Conservation (phyloP, 2,329 filamentous ascomycete genomes). For the Talaromyces piceae region DNA sequence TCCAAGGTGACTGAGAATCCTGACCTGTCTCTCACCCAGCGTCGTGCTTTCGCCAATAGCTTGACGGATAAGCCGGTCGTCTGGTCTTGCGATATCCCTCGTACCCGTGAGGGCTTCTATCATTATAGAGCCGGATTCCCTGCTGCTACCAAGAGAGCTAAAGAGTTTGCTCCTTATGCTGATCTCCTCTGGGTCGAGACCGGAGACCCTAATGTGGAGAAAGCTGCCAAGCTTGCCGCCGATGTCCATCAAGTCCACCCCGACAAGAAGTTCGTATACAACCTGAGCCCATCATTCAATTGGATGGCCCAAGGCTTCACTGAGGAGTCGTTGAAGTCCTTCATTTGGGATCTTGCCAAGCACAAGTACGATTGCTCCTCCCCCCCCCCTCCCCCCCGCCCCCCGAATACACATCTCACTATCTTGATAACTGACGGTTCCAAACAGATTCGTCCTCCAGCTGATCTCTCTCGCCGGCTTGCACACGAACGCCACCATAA, state of each 20-base stretch:
- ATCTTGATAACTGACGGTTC: conserved; percentile 10
- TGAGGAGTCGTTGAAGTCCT: conserved; percentile 72
- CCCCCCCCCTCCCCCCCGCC: too few species aligned
- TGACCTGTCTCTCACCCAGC: conserved; percentile 69
- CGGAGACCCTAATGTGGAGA: conserved; percentile 73
- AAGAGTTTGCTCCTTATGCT: conserved; percentile 84
- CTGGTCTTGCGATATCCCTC: conserved; percentile 87
- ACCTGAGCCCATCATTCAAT: conserved; percentile 94
- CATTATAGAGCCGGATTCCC: conserved; percentile 60
- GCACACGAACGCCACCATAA: conserved; percentile 57
- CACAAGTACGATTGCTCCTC: conserved; percentile 73
- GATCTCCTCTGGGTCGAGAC: conserved; percentile 98
- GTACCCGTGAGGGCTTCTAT: conserved; percentile 72
- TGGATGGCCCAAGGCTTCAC: conserved; percentile 95
- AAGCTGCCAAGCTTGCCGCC: conserved; percentile 66
- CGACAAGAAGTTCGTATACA: conserved; percentile 89
- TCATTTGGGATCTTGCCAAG: conserved; percentile 92
- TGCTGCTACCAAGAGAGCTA: conserved; percentile 85
- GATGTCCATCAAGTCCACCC: conserved; percentile 65
- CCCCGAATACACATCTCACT: conserved; percentile 6
- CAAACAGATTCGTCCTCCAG: conserved; percentile 51
- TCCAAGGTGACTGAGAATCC: conserved; percentile 54
- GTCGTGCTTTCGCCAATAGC: conserved; percentile 62
- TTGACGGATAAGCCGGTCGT: conserved; percentile 62
- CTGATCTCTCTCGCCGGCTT: conserved; percentile 58